These are phyloP conservation scores for Yamadazyma dushanensis DNA, from an alignment of 1,139 yeast genomes.

Conservation along the genomic window DNA sequence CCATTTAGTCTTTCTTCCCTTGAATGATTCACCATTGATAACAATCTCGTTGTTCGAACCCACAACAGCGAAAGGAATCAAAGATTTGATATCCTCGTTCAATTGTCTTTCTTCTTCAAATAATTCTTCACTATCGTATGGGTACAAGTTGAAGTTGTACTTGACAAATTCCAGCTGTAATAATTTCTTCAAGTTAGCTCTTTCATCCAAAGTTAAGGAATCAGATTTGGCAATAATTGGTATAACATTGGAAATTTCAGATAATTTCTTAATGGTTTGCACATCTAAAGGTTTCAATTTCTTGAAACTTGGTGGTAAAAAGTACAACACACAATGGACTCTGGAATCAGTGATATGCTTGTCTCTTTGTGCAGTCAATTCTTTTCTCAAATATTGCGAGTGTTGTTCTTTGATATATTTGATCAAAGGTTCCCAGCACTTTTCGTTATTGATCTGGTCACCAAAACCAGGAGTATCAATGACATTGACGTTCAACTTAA, in stretches of 20 bases:
- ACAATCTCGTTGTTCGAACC: slow-evolving; percentile 85
- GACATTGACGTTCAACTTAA: slow-evolving; percentile 77
- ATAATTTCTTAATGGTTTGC: slow-evolving; percentile 76
- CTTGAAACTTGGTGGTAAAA: slow-evolving; percentile 82
- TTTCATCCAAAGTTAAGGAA: slow-evolving; percentile 82
- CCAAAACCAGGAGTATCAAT: slow-evolving; percentile 99
- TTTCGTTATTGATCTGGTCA: slow-evolving; percentile 92
- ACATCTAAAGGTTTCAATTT: slow-evolving; percentile 83
- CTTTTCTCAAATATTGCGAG: slow-evolving; percentile 88
- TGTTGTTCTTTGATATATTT: slow-evolving; percentile 97
- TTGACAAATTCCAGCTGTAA: slow-evolving; percentile 76
- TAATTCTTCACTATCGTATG: slow-evolving; percentile 76
- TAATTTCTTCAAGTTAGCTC: slow-evolving; percentile 70
- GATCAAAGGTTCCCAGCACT: slow-evolving; percentile 96
- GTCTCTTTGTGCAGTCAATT: slow-evolving; percentile 94
- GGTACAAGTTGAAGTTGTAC: slow-evolving; percentile 79
- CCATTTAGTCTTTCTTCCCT: slow-evolving; percentile 94
- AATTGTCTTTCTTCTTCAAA: slow-evolving; percentile 80
- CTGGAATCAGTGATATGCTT: slow-evolving; percentile 82
- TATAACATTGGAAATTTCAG: slow-evolving; percentile 90
- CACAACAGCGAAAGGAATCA: slow-evolving; percentile 90
- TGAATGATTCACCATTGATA: slow-evolving; percentile 72
- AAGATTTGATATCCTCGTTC: slow-evolving; percentile 73
- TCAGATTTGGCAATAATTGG: slow-evolving; percentile 96
- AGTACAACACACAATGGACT: slow-evolving; percentile 90